phyloP scores from a whole-genome alignment of 108 stramenopile genomes.

The Nitzschia putrida region DNA sequence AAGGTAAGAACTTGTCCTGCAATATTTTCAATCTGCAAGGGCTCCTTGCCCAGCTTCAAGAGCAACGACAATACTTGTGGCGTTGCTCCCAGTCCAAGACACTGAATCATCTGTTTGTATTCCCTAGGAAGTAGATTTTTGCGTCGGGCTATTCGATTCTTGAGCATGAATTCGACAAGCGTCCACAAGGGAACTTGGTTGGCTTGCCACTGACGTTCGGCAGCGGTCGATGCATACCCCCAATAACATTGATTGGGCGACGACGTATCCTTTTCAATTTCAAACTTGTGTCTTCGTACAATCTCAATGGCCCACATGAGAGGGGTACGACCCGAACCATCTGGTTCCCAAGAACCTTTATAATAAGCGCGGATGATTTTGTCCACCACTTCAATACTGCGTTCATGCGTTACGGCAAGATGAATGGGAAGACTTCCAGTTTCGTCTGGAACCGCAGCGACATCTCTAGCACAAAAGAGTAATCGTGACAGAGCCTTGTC shows the following conservation, averaged over 20 bases:
- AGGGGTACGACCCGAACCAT: constrained; percentile 26
- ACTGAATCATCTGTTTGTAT: constrained; percentile 11
- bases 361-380: constrained; percentile 26
- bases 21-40: constrained; percentile 20
- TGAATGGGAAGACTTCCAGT: constrained; percentile 35
- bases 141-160: constrained; percentile 22
- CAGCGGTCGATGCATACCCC: constrained; percentile 21
- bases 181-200: constrained; percentile 16
- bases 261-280: not conserved
- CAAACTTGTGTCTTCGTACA: constrained; percentile 9
- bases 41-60: constrained; percentile 12
- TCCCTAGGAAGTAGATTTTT: constrained; percentile 20
- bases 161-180: constrained; percentile 14
- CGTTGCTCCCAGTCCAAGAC: constrained; percentile 20
- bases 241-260: constrained; percentile 18
- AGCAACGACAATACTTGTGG: constrained; percentile 9
- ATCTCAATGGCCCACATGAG: constrained; percentile 32
- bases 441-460: constrained; percentile 26
- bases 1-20: constrained; percentile 22
- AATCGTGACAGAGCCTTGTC: constrained; percentile 20
- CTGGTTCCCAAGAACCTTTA: constrained; percentile 25
- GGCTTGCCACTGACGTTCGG: constrained; percentile 26
- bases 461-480: constrained; percentile 27
- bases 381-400: constrained; percentile 21
- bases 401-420: constrained; percentile 26